These are phyloP conservation scores for Epichloe gansuensis DNA, from an alignment of 2,329 filamentous ascomycete genomes.

Conservation along the genomic window DNA sequence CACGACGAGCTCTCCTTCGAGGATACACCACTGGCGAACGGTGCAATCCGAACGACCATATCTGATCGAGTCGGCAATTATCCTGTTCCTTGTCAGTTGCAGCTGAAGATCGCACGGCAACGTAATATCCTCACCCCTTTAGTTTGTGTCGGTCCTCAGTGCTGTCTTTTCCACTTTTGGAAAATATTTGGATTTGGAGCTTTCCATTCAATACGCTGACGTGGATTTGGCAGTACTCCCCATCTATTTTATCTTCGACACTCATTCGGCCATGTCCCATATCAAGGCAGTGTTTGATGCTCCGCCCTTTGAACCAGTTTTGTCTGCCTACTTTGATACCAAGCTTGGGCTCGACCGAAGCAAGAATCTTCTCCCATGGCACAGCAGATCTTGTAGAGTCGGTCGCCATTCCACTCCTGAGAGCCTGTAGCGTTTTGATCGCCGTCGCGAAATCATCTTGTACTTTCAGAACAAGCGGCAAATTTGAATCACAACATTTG, in stretches of 20 bases:
- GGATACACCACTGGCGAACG: conserved; percentile 55
- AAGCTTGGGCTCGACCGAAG: conserved; percentile 35
- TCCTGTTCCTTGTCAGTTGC: conserved; percentile 21
- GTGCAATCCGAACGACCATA: conserved; percentile 47
- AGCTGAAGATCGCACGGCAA: not conserved
- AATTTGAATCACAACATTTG: conserved; percentile 50
- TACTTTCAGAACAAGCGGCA: conserved; percentile 59
- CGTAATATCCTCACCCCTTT: conserved; percentile 32
- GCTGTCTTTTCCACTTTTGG: conserved; percentile 85
- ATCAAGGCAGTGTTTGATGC: conserved; percentile 62
- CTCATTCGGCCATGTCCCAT: conserved; percentile 54
- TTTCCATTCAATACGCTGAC: conserved; percentile 49
- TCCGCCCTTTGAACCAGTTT: conserved; percentile 52
- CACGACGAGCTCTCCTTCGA: conserved; percentile 75
- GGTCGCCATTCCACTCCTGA: conserved; percentile 12
- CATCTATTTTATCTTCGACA: conserved; percentile 73
- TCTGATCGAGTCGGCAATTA: conserved; percentile 51
- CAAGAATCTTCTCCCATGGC: conserved; percentile 13
- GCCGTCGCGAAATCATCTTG: conserved; percentile 56
- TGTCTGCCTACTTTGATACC: conserved; percentile 55
- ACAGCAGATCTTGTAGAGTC: conserved; percentile 7
- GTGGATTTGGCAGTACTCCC: conserved; percentile 85
- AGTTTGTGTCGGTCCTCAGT: conserved; percentile 56
- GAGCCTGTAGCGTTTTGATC: conserved; percentile 36
- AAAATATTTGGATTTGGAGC: conserved; percentile 65